phyloP scores from a whole-genome alignment of 495 filamentous ascomycete genomes.

The Penicillium nucicola region DNA sequence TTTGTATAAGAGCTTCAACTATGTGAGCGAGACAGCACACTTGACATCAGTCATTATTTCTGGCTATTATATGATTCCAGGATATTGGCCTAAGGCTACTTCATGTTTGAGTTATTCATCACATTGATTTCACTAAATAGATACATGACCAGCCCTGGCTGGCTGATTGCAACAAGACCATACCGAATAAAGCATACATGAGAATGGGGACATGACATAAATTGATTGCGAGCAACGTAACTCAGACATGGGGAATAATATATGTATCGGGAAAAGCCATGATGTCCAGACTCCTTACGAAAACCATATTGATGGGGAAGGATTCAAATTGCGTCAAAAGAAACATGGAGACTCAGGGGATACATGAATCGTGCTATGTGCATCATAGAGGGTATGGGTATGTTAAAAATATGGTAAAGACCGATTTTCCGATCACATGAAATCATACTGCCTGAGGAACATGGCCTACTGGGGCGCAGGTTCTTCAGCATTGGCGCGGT shows the following conservation, averaged over 20 bases:
- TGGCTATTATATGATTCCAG: too few species aligned
- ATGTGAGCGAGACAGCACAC: background rate
- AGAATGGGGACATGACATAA: background rate
- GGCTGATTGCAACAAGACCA: background rate
- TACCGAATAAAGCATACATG: background rate
- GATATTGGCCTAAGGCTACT: too few species aligned
- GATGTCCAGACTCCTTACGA: slow-evolving; percentile 4
- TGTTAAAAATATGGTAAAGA: slow-evolving; percentile 24
- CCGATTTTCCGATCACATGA: slow-evolving; percentile 22
- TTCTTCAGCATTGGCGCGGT: slow-evolving; percentile 28
- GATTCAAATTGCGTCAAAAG: slow-evolving; percentile 14
- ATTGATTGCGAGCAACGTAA: slow-evolving; percentile 3
- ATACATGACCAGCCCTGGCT: background rate
- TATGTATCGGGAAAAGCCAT: slow-evolving; percentile 3
- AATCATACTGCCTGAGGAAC: slow-evolving; percentile 18
- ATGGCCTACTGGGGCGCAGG: slow-evolving; percentile 8
- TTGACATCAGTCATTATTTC: background rate
- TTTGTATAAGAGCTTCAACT: slow-evolving; percentile 6
- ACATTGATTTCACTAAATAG: background rate
- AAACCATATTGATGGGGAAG: background rate
- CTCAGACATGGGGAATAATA: slow-evolving; percentile 5
- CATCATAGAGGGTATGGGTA: slow-evolving; percentile 27
- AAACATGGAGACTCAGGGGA: slow-evolving; percentile 13
- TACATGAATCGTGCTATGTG: slow-evolving; percentile 26
- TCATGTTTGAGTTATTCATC: too few species aligned